These are phyloP conservation scores for Beauveria brongniartii DNA, from an alignment of 2,329 filamentous ascomycete species.

Conservation along the genomic window DNA sequence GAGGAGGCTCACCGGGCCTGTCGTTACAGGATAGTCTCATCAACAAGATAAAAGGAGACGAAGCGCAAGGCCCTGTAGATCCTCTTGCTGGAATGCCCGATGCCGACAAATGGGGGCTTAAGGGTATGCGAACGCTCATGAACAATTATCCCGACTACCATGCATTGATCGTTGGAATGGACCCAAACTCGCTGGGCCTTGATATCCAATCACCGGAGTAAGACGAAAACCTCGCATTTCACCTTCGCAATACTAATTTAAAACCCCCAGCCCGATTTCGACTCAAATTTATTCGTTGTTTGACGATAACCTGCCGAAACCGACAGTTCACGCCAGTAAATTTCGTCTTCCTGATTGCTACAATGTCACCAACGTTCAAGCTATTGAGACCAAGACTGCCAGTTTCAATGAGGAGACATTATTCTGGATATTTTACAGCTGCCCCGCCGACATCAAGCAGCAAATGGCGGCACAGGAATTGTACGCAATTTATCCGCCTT, in stretches of 20 bases:
- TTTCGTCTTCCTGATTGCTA: slow-evolving; percentile 59
- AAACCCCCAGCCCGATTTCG: slow-evolving; percentile 39
- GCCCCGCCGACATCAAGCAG: slow-evolving; percentile 54
- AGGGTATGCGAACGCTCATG: slow-evolving; percentile 55
- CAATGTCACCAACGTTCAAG: slow-evolving; percentile 56
- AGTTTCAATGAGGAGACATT: slow-evolving; percentile 63
- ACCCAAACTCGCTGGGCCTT: slow-evolving; percentile 48
- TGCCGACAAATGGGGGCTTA: slow-evolving; percentile 56
- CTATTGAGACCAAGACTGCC: slow-evolving; percentile 56
- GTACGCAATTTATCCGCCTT: slow-evolving; percentile 32
- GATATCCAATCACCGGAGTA: slow-evolving; percentile 52
- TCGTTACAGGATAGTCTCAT: not conserved
- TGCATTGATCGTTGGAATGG: slow-evolving; percentile 51
- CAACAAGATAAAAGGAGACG: slow-evolving; percentile 32
- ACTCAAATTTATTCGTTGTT: slow-evolving; percentile 54
- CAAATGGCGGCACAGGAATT: slow-evolving; percentile 55
- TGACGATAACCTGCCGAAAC: slow-evolving; percentile 50
- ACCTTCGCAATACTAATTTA: not conserved
- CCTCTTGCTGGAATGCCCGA: slow-evolving; percentile 54
- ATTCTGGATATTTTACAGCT: slow-evolving; percentile 64
- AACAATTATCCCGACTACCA: slow-evolving; percentile 57
- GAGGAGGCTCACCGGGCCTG: not conserved
- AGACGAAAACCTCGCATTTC: slow-evolving; percentile 20
- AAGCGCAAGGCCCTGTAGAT: slow-evolving; percentile 41
- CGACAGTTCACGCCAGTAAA: slow-evolving; percentile 41